Percentiles rank a stretch among this genome's conserved stretches.
These are phyloP conservation scores for Musa itinerans DNA, from an alignment of 176 grass and related monocot genomes.

Conservation along the genomic window DNA sequence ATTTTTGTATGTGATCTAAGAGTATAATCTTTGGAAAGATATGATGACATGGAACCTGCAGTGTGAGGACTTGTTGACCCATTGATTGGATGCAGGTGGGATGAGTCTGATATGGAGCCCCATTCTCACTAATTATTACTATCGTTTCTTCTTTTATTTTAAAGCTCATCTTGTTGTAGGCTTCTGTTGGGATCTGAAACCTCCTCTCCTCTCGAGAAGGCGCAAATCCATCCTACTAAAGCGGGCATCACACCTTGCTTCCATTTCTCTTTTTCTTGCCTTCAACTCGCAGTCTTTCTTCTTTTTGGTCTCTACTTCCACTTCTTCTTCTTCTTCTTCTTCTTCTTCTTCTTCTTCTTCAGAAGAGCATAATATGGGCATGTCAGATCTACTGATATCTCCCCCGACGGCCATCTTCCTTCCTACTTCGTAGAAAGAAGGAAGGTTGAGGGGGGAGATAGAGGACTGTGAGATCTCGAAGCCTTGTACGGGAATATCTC, in stretches of 20 bases:
- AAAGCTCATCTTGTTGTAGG: neutral
- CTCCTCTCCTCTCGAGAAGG: slow-evolving; percentile 5
- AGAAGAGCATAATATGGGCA: too few relatives aligned
- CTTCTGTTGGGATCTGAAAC: slow-evolving; percentile 21
- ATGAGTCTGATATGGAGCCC: too few relatives aligned
- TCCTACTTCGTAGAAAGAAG: too few relatives aligned
- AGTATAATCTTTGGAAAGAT: too few relatives aligned
- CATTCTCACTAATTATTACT: neutral
- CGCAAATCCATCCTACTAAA: slow-evolving; percentile 22
- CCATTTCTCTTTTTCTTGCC: neutral
- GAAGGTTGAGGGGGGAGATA: neutral
- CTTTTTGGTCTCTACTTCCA: neutral
- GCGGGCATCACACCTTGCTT: neutral
- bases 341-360: too few relatives aligned
- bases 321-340: neutral
- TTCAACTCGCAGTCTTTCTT: neutral
- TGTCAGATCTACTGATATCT: too few relatives aligned
- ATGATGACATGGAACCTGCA: too few relatives aligned
- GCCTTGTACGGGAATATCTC: neutral
- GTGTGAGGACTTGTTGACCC: too few relatives aligned
- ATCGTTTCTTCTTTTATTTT: neutral
- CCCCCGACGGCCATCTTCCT: too few relatives aligned
- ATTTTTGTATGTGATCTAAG: too few relatives aligned
- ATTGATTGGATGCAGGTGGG: too few relatives aligned
- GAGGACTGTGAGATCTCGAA: neutral